Evolutionary conservation across 1,284 basidiomycete species (phyloP).

Genomic region (Microbotryum intermedium): DNA sequence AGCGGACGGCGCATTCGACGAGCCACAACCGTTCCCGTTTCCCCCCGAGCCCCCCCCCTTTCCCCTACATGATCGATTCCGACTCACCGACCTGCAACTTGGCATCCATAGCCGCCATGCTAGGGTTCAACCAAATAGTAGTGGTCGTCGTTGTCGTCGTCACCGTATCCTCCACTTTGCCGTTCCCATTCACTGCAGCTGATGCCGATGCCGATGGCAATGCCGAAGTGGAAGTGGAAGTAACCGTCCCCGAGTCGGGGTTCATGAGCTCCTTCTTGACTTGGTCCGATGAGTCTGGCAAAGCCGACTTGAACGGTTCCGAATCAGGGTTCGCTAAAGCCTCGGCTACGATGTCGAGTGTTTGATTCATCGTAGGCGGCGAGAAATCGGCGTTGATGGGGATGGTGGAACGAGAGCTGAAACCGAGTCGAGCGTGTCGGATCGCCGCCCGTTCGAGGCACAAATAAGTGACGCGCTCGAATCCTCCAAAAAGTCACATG

Average conservation of each 20-base stretch:
- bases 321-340: constrained; percentile 37
- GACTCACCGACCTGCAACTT: constrained; percentile 26
- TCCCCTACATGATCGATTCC: background rate
- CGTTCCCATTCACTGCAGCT: background rate
- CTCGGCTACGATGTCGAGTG: constrained; percentile 32
- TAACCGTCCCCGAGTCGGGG: background rate
- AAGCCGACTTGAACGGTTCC: constrained; percentile 24
- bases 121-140: background rate
- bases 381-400: background rate
- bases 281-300: background rate
- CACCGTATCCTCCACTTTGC: background rate
- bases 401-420: no score
- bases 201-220: background rate
- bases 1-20: background rate
- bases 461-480: no score
- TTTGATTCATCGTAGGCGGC: constrained; percentile 37
- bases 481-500: no score
- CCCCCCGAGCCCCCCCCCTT: background rate
- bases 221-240: background rate
- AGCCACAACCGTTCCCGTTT: background rate
- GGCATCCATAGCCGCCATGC: background rate
- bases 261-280: background rate
- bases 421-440: no score
- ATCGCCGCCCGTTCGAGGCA: no score
- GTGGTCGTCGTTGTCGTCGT: background rate